Percentiles rank a stretch among this genome's conserved stretches.
Conservation (phyloP, 164 flowering plant species). For the Liquidambar formosana region DNA sequence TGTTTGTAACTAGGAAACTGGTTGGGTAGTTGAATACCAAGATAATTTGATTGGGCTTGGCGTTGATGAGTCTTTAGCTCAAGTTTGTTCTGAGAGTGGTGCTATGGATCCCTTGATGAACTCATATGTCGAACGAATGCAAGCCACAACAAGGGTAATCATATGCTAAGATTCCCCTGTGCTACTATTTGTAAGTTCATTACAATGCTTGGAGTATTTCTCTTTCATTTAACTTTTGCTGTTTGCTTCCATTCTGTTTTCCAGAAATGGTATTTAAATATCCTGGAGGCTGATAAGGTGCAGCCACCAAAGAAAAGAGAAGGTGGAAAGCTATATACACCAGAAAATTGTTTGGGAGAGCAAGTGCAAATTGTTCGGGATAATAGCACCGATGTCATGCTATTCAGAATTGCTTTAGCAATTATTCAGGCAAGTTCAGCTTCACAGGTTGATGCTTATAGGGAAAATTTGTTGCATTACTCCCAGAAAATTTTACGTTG, state of each 20-base stretch:
- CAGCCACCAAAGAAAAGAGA: constrained; percentile 94
- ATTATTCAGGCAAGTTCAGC: constrained; percentile 72
- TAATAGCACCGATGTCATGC: constrained; percentile 97
- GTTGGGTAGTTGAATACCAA: constrained; percentile 99
- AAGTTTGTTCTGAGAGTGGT: constrained; percentile 99
- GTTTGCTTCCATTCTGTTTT: constrained; percentile 8
- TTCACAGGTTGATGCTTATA: neutral
- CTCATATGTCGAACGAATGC: constrained; percentile 98
- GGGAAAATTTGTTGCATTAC: neutral
- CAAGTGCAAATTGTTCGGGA: constrained; percentile 98
- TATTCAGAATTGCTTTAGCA: constrained; percentile 90
- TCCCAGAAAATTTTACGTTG: neutral
- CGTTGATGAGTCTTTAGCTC: constrained; percentile 96
- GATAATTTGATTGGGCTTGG: constrained; percentile 92
- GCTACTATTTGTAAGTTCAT: neutral
- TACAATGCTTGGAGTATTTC: neutral
- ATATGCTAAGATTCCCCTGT: neutral
- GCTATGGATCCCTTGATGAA: constrained; percentile 99
- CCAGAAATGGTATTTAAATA: constrained; percentile 97
- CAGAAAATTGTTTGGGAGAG: constrained; percentile 97
- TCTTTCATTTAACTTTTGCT: constrained; percentile 4
- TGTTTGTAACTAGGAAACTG: constrained; percentile 65
- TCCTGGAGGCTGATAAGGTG: constrained; percentile 88
- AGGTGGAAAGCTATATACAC: constrained; percentile 94
- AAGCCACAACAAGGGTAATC: constrained; percentile 87